phyloP scores from a whole-genome alignment of 1,139 yeast species.

The Saccharomyces hybrid region DNA sequence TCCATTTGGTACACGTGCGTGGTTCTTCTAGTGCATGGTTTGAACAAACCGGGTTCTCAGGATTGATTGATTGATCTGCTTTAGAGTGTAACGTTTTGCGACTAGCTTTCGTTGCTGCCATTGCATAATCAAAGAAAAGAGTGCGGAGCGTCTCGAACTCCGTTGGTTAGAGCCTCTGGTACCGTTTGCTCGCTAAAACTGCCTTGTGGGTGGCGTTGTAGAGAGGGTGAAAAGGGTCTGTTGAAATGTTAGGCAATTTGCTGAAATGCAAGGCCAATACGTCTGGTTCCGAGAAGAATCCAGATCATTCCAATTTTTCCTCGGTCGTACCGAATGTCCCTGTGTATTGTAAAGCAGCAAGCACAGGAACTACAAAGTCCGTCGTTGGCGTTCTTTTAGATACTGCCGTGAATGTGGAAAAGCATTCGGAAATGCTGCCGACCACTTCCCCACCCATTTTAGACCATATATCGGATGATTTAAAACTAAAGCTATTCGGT shows the following conservation, averaged over 20 bases:
- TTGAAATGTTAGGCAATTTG: conserved; percentile 5
- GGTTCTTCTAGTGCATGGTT: neutral
- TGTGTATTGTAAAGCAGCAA: conserved; percentile 1
- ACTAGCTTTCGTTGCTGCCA: neutral
- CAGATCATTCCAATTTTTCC: neutral
- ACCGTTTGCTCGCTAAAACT: neutral
- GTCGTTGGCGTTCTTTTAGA: conserved; percentile 6
- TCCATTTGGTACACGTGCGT: neutral
- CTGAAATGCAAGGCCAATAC: neutral
- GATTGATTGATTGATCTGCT: neutral
- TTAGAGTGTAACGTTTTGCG: neutral
- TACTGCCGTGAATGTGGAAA: neutral
- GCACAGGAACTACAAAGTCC: conserved; percentile 2
- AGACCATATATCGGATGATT: conserved; percentile 26
- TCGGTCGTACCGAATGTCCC: neutral
- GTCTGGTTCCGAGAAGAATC: neutral
- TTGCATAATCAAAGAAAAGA: neutral
- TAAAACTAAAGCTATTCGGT: conserved; percentile 24
- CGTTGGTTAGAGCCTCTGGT: neutral
- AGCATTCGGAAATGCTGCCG: neutral
- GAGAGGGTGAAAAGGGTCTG: neutral
- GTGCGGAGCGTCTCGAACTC: neutral
- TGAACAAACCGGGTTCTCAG: neutral
- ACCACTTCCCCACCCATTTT: conserved; percentile 14
- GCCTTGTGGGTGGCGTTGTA: neutral